Evolutionary conservation across 1,284 basidiomycete genomes (phyloP).

Genomic region (Sanghuangporus baumii): DNA sequence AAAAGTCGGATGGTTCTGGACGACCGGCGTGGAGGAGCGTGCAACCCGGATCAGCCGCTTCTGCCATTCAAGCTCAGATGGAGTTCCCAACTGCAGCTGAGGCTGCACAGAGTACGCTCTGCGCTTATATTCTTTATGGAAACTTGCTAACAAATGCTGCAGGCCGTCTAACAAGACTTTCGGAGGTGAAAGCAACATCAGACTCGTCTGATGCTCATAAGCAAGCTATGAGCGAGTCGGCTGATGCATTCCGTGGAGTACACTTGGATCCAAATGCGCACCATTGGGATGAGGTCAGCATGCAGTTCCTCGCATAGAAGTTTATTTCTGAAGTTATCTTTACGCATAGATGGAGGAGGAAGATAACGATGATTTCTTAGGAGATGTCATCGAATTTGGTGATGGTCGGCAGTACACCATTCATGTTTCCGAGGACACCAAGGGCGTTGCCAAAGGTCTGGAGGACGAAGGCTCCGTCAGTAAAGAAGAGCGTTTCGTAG

Average conservation of each 20-base stretch:
- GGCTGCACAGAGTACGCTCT: conserved; percentile 67
- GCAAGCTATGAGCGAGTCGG: conserved; percentile 63
- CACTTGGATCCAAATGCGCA: conserved; percentile 89
- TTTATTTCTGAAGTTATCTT: conserved; percentile 13
- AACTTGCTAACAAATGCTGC: neutral
- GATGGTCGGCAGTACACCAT: conserved; percentile 87
- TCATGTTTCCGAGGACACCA: conserved; percentile 39
- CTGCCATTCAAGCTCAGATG: conserved; percentile 33
- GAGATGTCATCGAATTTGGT: conserved; percentile 87
- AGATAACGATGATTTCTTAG: conserved; percentile 86
- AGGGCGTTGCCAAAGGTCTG: conserved; percentile 19
- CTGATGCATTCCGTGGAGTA: conserved; percentile 88
- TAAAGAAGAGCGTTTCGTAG: conserved; percentile 76
- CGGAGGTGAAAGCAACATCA: conserved; percentile 25
- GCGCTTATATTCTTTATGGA: neutral
- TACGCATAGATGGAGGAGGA: conserved; percentile 62
- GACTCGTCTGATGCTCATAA: conserved; percentile 37
- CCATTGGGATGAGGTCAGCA: conserved; percentile 88
- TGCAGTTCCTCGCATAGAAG: neutral
- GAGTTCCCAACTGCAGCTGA: conserved; percentile 94
- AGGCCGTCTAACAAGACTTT: conserved; percentile 6
- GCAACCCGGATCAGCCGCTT: conserved; percentile 31
- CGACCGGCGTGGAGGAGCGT: conserved; percentile 64
- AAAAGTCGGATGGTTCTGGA: conserved; percentile 38
- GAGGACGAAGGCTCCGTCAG: conserved; percentile 37